These are phyloP conservation scores for Elaeis oleifera DNA, from an alignment of 202 grass and related monocot genomes.

Conservation along the genomic window DNA sequence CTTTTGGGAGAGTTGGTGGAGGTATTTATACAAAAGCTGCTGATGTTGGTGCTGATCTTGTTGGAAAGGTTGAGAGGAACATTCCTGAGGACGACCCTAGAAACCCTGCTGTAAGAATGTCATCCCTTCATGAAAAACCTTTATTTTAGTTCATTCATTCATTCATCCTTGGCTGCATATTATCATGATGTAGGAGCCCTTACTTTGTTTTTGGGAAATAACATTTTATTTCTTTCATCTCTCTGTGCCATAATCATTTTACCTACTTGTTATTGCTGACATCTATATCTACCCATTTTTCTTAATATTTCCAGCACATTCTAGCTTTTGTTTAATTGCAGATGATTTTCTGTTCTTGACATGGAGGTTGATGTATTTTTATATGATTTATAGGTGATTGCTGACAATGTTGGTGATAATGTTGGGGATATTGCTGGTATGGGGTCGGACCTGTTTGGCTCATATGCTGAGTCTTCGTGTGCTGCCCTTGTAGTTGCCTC, in stretches of 20 bases:
- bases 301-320: background rate
- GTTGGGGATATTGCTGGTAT: constrained; percentile 23
- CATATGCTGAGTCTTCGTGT: constrained; percentile 19
- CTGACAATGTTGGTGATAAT: constrained; percentile 23
- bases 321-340: background rate
- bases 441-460: constrained; percentile 18
- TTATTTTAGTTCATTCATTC: background rate
- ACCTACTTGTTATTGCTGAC: constrained; percentile 40
- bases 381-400: constrained; percentile 12
- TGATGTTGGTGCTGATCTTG: constrained; percentile 76
- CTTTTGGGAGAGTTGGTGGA: constrained; percentile 67
- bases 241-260: constrained; percentile 1
- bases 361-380: no score
- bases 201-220: no score
- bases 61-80: constrained; percentile 68
- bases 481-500: constrained; percentile 15
- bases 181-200: no score
- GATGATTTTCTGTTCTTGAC: no score
- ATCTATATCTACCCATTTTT: constrained; percentile 15
- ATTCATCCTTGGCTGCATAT: no score
- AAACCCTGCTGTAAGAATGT: constrained; percentile 64
- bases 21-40: constrained; percentile 80
- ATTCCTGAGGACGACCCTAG: constrained; percentile 77
- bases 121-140: background rate
- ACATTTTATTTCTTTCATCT: no score